Evolutionary conservation across 2,329 filamentous ascomycete species (phyloP).

Genomic region (Alternaria gansuensis): DNA sequence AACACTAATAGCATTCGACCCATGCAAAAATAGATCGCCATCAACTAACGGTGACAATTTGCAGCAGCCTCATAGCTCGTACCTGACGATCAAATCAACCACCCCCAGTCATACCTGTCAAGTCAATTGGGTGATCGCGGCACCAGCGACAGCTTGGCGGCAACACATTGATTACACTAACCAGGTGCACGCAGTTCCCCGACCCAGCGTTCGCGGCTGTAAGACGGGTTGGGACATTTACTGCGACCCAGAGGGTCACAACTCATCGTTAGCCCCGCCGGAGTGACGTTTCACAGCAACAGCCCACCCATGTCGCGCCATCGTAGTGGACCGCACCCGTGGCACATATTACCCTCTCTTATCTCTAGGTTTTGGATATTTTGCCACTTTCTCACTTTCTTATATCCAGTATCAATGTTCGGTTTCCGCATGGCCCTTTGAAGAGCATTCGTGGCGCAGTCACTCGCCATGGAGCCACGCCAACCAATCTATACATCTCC

Average conservation of each 20-base stretch:
- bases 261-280: constrained; percentile 35
- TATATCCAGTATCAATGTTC: constrained; percentile 1
- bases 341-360: constrained; percentile 36
- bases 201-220: constrained; percentile 21
- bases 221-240: constrained; percentile 24
- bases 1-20: neutral
- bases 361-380: constrained; percentile 20
- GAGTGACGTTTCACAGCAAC: constrained; percentile 43
- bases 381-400: constrained; percentile 18
- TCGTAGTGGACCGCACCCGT: constrained; percentile 24
- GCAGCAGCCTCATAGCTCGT: constrained; percentile 14
- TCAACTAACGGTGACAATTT: neutral
- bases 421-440: constrained; percentile 33
- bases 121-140: constrained; percentile 11
- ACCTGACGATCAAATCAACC: constrained; percentile 32
- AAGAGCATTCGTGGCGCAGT: constrained; percentile 33
- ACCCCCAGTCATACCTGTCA: constrained; percentile 28
- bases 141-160: constrained; percentile 27
- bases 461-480: constrained; percentile 42
- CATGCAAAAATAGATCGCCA: neutral
- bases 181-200: constrained; percentile 19
- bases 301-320: constrained; percentile 29
- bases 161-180: constrained; percentile 18
- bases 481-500: constrained; percentile 30
- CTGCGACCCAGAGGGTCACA: constrained; percentile 41